Evolutionary conservation across 176 grass and related monocot species (phyloP).

Genomic region (Bonia amplexicaulis): DNA sequence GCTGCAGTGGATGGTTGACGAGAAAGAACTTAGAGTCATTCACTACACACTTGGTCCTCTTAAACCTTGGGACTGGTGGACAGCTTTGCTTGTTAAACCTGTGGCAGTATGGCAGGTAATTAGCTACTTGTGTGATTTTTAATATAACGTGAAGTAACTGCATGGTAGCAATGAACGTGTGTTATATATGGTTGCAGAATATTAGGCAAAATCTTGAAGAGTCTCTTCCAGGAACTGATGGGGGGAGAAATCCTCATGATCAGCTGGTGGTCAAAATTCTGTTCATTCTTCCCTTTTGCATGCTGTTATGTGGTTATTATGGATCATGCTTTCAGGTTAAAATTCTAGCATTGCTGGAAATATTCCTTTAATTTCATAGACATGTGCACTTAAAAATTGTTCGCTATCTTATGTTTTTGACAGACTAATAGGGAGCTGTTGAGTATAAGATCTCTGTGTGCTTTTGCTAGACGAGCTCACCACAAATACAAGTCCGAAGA

Average conservation of each 20-base stretch:
- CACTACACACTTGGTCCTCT: conserved; percentile 92
- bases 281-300: conserved; percentile 64
- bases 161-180: conserved; percentile 21
- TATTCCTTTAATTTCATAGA: neutral
- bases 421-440: conserved; percentile 75
- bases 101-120: conserved; percentile 93
- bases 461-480: conserved; percentile 49
- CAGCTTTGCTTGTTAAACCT: conserved; percentile 91
- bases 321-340: conserved; percentile 71
- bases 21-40: conserved; percentile 87
- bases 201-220: conserved; percentile 71
- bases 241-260: conserved; percentile 61
- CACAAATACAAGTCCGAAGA: conserved; percentile 66
- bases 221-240: conserved; percentile 87
- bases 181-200: conserved; percentile 46
- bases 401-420: conserved; percentile 16
- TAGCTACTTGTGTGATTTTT: conserved; percentile 16
- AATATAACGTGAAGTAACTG: neutral
- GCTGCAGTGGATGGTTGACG: conserved; percentile 94
- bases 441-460: conserved; percentile 39
- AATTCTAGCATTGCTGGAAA: conserved; percentile 4
- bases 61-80: conserved; percentile 99
- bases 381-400: neutral
- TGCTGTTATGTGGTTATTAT: conserved; percentile 77
- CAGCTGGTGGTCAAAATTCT: conserved; percentile 63